Evolutionary conservation across 345 rosid genomes (phyloP), one percentile per base, ranked within the genome.

Genomic region (Heritiera fomes): DNA sequence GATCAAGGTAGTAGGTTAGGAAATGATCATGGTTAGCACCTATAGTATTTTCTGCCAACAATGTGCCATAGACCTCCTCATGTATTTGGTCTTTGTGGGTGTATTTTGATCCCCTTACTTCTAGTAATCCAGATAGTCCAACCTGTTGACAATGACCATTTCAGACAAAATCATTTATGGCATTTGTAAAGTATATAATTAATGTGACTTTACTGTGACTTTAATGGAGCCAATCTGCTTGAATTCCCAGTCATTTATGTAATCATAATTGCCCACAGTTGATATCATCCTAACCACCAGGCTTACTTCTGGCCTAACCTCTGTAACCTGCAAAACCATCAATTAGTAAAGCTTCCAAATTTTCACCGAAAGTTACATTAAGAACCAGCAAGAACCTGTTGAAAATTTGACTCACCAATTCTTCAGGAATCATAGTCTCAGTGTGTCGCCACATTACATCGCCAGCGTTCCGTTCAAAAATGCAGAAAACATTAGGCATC

Each of bases 401-500:
- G 34, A 14, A 23, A 7, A 30, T 10, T 41, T 8, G 8, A 20
- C 62, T 0, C 61, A 68, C 79, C 73, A 32, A 5, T n/a, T 30
- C 80, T 11, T 71, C 71, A 0, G 89, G 90, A 77, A 85, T 79
- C 30, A 67, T 40, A 7, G 79, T 47, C 73, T 87, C 90, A n/a
- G 90, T 82, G 73, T 87, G 90, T 46, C 88, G 86, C 88, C 90
- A 87, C 87, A 80, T 80, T 18, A 85, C 28, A 61, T 87, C 88
- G 7, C 92, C 92, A 1, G 91, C 84, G 76, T 89, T 83, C 46
- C 91, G 85, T 68, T 88, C 94, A n/a, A 91, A 91, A 56, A 91
- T 77, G 82, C 92, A 89, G 8, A 90, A 77, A 17, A 63, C 90
- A 14, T 84, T 87, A 0, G 87, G 20, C 13, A 81, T 80, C 61